A percentile compares a stretch with the other conserved stretches of the same genome.
phyloP scores from a whole-genome alignment of 805 yeast genomes.

The Candida anglica region DNA sequence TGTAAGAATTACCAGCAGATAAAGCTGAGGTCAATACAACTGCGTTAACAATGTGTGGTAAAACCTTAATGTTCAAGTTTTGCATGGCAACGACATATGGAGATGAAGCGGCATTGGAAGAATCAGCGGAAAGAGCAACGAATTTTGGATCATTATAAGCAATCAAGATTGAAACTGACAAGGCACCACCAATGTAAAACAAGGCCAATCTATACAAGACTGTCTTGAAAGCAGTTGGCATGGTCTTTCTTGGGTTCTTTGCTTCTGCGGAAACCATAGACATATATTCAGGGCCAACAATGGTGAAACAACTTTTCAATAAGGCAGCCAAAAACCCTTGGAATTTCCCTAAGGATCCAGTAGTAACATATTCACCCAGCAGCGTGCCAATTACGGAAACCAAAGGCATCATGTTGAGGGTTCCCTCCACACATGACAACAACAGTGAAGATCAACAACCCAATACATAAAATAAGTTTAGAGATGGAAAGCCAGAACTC shows the following conservation, averaged over 20 bases:
- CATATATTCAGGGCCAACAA: conserved; percentile 43
- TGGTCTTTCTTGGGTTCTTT: conserved; percentile 35
- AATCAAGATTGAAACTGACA: conserved; percentile 36
- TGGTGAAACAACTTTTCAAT: conserved; percentile 33
- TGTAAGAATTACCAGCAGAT: conserved; percentile 29
- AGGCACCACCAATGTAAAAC: conserved; percentile 43
- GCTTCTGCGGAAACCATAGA: conserved; percentile 44
- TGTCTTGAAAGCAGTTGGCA: conserved; percentile 38
- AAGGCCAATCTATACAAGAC: conserved; percentile 41
- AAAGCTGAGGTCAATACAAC: conserved; percentile 37
- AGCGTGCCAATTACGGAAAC: conserved; percentile 35
- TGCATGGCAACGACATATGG: conserved; percentile 28
- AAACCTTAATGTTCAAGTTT: conserved; percentile 26
- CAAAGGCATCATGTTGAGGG: conserved; percentile 30
- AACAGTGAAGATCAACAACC: conserved; percentile 34
- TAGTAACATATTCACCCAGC: conserved; percentile 30
- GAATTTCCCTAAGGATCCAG: conserved; percentile 35
- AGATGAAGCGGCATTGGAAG: conserved; percentile 25
- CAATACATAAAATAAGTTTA: conserved; percentile 34
- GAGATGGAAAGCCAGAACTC: conserved; percentile 45
- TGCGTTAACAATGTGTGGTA: conserved; percentile 35
- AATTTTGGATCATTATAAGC: conserved; percentile 30
- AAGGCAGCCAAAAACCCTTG: conserved; percentile 41
- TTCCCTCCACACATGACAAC: conserved; percentile 37
- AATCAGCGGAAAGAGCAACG: conserved; percentile 14